Conservation (phyloP, 306 rosid species). For the Ceratonia siliqua region DNA sequence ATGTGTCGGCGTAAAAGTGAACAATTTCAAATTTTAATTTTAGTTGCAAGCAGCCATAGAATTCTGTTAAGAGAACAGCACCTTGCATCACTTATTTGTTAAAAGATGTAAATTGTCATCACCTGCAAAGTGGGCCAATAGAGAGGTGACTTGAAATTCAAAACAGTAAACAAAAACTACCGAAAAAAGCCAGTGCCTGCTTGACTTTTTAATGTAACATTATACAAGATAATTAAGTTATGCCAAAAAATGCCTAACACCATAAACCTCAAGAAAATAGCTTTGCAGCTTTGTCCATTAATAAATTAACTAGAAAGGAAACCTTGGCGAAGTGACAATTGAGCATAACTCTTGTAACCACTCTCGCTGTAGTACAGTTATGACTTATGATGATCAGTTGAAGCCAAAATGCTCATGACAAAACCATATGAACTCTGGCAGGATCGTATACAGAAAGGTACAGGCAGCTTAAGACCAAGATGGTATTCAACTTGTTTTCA, state of each 20-base stretch:
- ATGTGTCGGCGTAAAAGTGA: too few species aligned
- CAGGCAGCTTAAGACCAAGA: conserved; percentile 24
- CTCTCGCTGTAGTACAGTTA: conserved; percentile 21
- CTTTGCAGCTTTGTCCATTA: conserved; percentile 25
- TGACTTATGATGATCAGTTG: conserved; percentile 21
- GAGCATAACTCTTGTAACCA: conserved; percentile 22
- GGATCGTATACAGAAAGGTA: conserved; percentile 29
- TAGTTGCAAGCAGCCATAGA: conserved; percentile 1
- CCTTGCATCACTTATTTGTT: not conserved
- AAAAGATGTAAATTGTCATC: not conserved
- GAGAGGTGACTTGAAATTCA: conserved; percentile 7
- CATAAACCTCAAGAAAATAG: conserved; percentile 38
- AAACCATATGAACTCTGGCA: conserved; percentile 34
- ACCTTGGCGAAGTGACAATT: conserved; percentile 14
- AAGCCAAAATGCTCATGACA: conserved; percentile 41
- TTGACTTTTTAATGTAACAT: conserved; percentile 35
- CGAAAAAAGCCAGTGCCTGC: conserved; percentile 1
- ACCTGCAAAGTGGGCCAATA: not conserved
- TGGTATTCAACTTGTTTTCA: conserved; percentile 14
- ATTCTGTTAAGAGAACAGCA: conserved; percentile 1
- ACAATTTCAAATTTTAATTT: not conserved
- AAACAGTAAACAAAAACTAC: not conserved
- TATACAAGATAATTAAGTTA: conserved; percentile 31
- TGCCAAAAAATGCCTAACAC: conserved; percentile 29
- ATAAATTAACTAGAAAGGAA: conserved; percentile 28